Conservation (phyloP, 2,329 filamentous ascomycete genomes). For the Aaosphaeria arxii region DNA sequence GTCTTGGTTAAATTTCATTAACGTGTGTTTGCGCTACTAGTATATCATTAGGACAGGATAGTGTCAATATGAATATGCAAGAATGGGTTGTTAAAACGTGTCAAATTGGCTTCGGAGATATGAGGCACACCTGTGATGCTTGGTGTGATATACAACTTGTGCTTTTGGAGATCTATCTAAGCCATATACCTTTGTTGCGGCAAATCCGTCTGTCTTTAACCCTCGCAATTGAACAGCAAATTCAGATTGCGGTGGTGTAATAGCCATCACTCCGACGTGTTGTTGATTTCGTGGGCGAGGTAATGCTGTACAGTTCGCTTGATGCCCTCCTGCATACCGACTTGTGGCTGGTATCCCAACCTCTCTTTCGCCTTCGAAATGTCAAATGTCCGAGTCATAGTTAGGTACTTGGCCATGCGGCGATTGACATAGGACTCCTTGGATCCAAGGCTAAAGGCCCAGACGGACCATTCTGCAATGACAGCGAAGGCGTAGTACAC, state of each 20-base stretch:
- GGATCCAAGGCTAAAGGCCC: conserved; percentile 7
- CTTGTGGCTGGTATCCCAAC: conserved; percentile 12
- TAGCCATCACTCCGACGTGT: background rate
- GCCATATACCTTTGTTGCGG: background rate
- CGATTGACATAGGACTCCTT: conserved; percentile 4
- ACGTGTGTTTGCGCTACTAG: background rate
- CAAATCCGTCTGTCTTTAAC: background rate
- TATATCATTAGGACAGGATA: background rate
- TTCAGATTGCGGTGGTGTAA: background rate
- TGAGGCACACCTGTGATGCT: background rate
- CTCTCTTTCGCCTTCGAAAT: conserved; percentile 13
- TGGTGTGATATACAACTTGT: background rate
- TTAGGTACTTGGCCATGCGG: conserved; percentile 7
- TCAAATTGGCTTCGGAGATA: background rate
- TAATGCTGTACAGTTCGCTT: background rate
- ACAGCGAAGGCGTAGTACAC: conserved; percentile 3
- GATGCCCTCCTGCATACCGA: conserved; percentile 13
- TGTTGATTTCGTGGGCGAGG: background rate
- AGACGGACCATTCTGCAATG: conserved; percentile 5
- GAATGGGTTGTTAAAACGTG: background rate
- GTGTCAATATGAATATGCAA: background rate
- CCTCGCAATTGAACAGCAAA: background rate
- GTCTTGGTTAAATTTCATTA: background rate
- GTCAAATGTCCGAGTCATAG: conserved; percentile 8
- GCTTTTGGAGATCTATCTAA: background rate